phyloP scores from a whole-genome alignment of 306 rosid species.

The Cicer bijugum region DNA sequence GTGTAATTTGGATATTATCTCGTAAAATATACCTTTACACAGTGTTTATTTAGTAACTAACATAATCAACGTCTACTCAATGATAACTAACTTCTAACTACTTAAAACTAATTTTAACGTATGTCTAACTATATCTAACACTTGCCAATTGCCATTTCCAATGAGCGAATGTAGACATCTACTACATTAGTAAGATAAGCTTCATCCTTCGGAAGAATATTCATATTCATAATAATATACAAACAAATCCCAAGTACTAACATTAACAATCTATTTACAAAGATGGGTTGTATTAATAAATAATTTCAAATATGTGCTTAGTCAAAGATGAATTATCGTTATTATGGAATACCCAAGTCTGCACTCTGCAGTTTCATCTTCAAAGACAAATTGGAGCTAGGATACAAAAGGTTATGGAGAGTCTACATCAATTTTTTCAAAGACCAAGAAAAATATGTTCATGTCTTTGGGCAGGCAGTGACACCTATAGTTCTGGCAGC shows the following conservation, averaged over 20 bases:
- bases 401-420: background rate
- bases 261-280: constrained; percentile 19
- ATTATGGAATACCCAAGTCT: background rate
- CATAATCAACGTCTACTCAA: too few relatives aligned
- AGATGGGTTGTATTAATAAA: background rate
- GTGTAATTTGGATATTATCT: too few relatives aligned
- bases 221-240: background rate
- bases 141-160: too few relatives aligned
- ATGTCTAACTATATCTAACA: too few relatives aligned
- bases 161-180: too few relatives aligned
- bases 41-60: too few relatives aligned
- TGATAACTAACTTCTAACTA: too few relatives aligned
- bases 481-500: constrained; percentile 41
- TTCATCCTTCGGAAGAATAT: background rate
- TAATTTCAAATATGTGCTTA: constrained; percentile 1
- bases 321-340: constrained; percentile 14
- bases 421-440: constrained; percentile 26
- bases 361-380: constrained; percentile 20
- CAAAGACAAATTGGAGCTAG: constrained; percentile 9
- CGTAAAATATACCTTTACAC: too few relatives aligned
- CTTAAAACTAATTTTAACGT: too few relatives aligned
- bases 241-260: constrained; percentile 18
- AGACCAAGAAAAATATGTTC: constrained; percentile 35
- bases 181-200: too few relatives aligned
- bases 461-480: constrained; percentile 70